A percentile compares a stretch with the other conserved stretches of the same genome.
These are phyloP conservation scores for Parietaria judaica DNA, from an alignment of 306 rosid species.

Conservation along the genomic window DNA sequence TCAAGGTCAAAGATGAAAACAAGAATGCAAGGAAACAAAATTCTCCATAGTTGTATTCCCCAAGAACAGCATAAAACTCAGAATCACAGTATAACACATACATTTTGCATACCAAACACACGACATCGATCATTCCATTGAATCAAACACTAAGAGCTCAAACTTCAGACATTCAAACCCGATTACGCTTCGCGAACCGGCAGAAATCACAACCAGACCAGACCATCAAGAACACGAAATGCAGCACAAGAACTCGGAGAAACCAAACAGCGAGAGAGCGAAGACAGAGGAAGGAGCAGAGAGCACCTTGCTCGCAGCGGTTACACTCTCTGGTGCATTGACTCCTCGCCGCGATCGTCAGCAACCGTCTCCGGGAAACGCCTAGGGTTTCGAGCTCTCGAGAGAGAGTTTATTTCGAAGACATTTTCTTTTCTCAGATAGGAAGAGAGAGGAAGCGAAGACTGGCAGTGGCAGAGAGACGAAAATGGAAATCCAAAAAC, in stretches of 20 bases:
- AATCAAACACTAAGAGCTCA: background rate
- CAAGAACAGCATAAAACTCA: background rate
- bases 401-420: background rate
- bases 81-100: background rate
- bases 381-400: conserved; percentile 19
- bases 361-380: background rate
- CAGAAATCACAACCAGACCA: background rate
- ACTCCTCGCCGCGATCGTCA: background rate
- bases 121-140: background rate
- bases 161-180: background rate
- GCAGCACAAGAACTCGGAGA: conserved; percentile 9
- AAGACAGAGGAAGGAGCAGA: background rate
- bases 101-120: too few relatives aligned
- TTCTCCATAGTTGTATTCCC: background rate
- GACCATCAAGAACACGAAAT: conserved; percentile 12
- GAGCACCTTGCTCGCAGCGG: background rate
- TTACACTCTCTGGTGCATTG: background rate
- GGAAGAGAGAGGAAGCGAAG: background rate
- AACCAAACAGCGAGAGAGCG: background rate
- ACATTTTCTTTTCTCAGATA: background rate
- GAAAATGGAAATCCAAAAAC: background rate
- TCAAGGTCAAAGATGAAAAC: background rate
- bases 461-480: conserved; percentile 2
- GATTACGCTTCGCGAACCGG: background rate
- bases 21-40: background rate